A percentile compares a stretch with the other conserved stretches of the same genome.
phyloP scores from a whole-genome alignment of 2,329 filamentous ascomycete genomes.

The Acrocalymma vagum region DNA sequence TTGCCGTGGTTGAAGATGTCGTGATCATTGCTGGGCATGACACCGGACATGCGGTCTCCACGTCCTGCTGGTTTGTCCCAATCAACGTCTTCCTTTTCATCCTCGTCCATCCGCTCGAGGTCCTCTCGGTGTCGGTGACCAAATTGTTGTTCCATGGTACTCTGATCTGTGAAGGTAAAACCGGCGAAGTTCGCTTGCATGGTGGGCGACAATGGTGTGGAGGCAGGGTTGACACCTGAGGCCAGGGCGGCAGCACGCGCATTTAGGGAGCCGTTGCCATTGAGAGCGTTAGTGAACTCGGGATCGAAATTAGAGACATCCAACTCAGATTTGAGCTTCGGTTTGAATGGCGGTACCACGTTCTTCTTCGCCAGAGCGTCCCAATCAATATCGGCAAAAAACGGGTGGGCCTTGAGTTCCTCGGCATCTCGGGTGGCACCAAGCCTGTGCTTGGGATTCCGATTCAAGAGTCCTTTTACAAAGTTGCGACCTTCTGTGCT shows the following conservation, averaged over 20 bases:
- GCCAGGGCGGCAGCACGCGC: conserved; percentile 88
- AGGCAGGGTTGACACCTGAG: conserved; percentile 80
- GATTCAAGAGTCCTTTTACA: conserved; percentile 95
- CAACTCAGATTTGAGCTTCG: conserved; percentile 92
- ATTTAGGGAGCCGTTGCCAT: conserved; percentile 85
- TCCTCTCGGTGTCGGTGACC: conserved; percentile 46
- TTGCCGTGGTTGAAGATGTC: conserved; percentile 58
- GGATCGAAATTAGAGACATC: conserved; percentile 99
- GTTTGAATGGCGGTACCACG: conserved; percentile 96
- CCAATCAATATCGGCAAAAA: conserved; percentile 97
- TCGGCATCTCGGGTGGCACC: conserved; percentile 91
- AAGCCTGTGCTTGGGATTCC: conserved; percentile 94
- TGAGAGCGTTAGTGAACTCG: conserved; percentile 94
- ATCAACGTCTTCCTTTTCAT: conserved; percentile 51
- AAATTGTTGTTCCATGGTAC: conserved; percentile 87
- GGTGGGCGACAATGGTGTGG: conserved; percentile 90
- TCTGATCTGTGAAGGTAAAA: conserved; percentile 99
- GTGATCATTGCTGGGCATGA: conserved; percentile 55
- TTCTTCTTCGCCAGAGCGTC: conserved; percentile 86
- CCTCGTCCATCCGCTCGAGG: conserved; percentile 55
- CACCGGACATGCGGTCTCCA: conserved; percentile 62
- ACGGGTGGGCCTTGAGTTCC: conserved; percentile 91
- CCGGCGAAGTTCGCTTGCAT: conserved; percentile 98
- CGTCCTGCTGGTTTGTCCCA: conserved; percentile 51
- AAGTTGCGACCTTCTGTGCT: conserved; percentile 97